Percentiles rank a stretch among this genome's conserved stretches.
phyloP scores from a whole-genome alignment of 2,329 filamentous ascomycete species.

The Colletotrichum liaoningense region DNA sequence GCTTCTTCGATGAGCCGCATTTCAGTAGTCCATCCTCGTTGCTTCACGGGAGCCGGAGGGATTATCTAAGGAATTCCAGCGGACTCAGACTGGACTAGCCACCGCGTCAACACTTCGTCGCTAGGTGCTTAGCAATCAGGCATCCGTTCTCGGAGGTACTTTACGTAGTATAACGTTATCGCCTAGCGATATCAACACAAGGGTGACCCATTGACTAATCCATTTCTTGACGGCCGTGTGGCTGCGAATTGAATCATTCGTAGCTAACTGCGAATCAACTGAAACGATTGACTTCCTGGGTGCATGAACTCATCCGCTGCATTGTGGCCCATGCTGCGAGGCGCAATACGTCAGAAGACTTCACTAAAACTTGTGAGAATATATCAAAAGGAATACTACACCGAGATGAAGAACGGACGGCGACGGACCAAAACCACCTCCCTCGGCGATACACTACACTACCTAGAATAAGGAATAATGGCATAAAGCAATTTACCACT shows the following conservation, averaged over 20 bases:
- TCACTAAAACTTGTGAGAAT: not conserved
- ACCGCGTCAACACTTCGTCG: not conserved
- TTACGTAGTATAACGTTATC: not conserved
- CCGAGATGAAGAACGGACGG: not conserved
- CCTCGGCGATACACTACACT: not conserved
- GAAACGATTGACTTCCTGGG: constrained; percentile 5
- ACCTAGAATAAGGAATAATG: not conserved
- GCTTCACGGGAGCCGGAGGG: not conserved
- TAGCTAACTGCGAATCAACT: not conserved
- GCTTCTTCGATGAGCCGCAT: not conserved
- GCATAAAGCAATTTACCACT: not conserved
- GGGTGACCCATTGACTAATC: not conserved
- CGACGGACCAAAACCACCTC: not conserved
- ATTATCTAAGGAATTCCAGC: not conserved
- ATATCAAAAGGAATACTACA: not conserved
- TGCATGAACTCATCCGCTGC: constrained; percentile 16
- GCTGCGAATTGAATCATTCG: not conserved
- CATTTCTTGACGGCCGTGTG: not conserved
- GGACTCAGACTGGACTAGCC: not conserved
- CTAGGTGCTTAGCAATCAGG: constrained; percentile 17
- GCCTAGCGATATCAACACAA: not conserved
- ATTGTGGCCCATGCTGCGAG: not conserved
- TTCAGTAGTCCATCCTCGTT: not conserved
- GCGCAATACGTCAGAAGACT: not conserved
- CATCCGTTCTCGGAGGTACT: not conserved